Conservation (phyloP, 257 asterid genomes). For the Primulina tabacum region DNA sequence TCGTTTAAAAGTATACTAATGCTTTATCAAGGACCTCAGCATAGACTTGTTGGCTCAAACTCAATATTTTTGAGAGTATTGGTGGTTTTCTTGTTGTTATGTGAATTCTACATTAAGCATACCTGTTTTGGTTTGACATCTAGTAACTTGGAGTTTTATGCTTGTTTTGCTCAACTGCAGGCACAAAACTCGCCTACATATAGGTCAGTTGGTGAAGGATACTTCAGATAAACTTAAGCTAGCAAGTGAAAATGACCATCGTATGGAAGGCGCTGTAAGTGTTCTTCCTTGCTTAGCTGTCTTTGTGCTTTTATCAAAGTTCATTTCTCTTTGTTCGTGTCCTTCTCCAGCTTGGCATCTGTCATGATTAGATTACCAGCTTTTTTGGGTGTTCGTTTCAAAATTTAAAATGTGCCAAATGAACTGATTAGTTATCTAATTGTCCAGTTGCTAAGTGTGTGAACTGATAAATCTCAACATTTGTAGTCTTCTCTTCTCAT, state of each 20-base stretch:
- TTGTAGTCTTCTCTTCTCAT: background rate
- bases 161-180: conserved; percentile 19
- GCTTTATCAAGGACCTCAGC: background rate
- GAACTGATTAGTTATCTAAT: background rate
- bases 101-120: conserved; percentile 5
- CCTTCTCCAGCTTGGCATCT: conserved; percentile 11
- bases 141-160: background rate
- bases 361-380: conserved; percentile 9
- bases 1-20: too few relatives aligned
- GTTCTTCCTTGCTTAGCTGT: conserved; percentile 19
- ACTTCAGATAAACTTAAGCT: conserved; percentile 80
- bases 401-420: conserved; percentile 1
- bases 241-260: conserved; percentile 79
- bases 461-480: background rate
- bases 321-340: background rate
- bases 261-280: conserved; percentile 66
- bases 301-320: conserved; percentile 10
- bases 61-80: background rate
- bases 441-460: background rate
- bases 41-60: background rate
- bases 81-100: background rate
- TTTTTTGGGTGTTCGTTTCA: background rate
- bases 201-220: conserved; percentile 75
- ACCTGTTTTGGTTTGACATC: background rate
- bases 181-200: conserved; percentile 39